Base-by-base conservation (phyloP, 2,329 filamentous ascomycete genomes). In the Calonectria montana region DNA sequence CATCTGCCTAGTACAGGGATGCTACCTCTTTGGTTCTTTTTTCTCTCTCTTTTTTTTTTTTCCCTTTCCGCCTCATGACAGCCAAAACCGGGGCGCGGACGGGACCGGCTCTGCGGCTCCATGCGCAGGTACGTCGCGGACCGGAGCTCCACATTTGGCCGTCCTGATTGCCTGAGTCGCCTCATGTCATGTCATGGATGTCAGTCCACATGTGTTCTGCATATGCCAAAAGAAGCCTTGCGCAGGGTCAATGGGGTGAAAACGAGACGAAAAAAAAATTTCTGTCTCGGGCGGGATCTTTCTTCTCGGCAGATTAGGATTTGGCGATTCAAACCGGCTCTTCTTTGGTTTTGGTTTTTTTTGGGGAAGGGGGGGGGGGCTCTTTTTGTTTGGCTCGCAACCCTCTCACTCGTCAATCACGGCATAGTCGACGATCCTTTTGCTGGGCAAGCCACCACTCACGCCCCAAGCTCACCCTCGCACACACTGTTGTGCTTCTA, bases 121-220 rank as follows among this genome's bases (percentile, higher is more conserved):
- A 62, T 29, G 37, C 39, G 53, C 57, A 62, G 57, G 39, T 62
- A 59, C 53, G n/a, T 45, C 18, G 47, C 57, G 37, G 57, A 43
- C 57, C 57, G 57, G 39, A 62, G 57, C 57, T 45, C 57, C 57
- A 62, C 57, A 62, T 62, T 62, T 62, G 57, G 37, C 57, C 57
- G 37, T 45, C 37, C 37, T 41, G 25, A 41, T 62, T 23, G 39
- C 57, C 57, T 45, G 37, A 62, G 35, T 62, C 57, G 37, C 25
- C 37, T 62, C 39, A 43, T 45, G 16, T 62, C 39, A 43, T 62
- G 57, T 62, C 39, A 43, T 62, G 37, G 39, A 18, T 31, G 39
- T 62, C 57, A 45, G 57, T 45, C 57, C 53, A 59, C 53, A 39
- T 59, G 31, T 59, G 53, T 59, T 59, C 53, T 59, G 53, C 53